Conservation (phyloP, 78 protist species). For the Tieghemostelium lacteum region DNA sequence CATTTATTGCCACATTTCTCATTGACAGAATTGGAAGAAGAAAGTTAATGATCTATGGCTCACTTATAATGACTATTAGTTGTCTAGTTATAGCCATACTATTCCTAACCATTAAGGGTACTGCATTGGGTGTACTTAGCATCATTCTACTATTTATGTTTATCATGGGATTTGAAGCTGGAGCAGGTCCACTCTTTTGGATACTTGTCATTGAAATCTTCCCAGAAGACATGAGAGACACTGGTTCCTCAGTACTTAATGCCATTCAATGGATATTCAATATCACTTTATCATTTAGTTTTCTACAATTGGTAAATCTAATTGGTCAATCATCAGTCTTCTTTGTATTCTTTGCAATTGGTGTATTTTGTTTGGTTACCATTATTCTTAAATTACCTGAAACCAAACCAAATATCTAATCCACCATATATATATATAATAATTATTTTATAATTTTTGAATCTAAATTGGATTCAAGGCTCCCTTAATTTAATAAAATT, state of each 20-base stretch:
- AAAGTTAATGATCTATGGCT: slow-evolving; percentile 32
- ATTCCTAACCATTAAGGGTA: slow-evolving; percentile 9
- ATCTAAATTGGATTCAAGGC: too few relatives aligned
- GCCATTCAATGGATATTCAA: slow-evolving; percentile 53
- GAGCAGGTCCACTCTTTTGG: slow-evolving; percentile 73
- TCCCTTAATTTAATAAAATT: too few relatives aligned
- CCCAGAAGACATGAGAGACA: slow-evolving; percentile 57
- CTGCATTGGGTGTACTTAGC: slow-evolving; percentile 20
- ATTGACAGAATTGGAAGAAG: slow-evolving; percentile 66
- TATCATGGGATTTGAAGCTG: slow-evolving; percentile 49
- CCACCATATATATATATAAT: too few relatives aligned
- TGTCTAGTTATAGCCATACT: slow-evolving; percentile 16
- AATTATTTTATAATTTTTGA: too few relatives aligned
- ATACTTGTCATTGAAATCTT: slow-evolving; percentile 57
- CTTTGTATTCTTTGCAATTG: slow-evolving; percentile 53
- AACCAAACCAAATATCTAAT: slow-evolving; percentile 10
- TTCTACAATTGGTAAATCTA: neutral
- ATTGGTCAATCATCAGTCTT: slow-evolving; percentile 52
- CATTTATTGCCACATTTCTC: slow-evolving; percentile 45
- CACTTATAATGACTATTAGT: slow-evolving; percentile 12
- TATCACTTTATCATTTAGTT: slow-evolving; percentile 44
- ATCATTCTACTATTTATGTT: slow-evolving; percentile 26
- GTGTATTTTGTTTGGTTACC: slow-evolving; percentile 25
- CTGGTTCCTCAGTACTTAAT: slow-evolving; percentile 44
- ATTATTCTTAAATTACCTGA: slow-evolving; percentile 34